Base-by-base conservation (phyloP, 2,329 filamentous ascomycete genomes). In the Botrytis sinoallii region DNA sequence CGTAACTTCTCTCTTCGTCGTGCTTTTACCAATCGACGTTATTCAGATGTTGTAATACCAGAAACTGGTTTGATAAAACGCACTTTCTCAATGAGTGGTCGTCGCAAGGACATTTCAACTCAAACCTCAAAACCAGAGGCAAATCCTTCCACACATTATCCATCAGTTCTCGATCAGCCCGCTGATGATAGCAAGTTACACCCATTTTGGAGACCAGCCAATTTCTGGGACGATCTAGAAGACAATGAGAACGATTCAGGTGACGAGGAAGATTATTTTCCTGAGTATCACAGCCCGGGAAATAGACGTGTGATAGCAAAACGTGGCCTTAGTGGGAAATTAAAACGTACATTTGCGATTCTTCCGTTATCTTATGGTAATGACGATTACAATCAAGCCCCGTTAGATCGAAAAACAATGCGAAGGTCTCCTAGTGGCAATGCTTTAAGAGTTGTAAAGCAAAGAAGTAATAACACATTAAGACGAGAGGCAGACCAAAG, bases 161-260 rank as follows among this genome's bases (percentile, higher is more conserved):
- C 84, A 2, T 83, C 83, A 4, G 81, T 83, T 5, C 84, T 86
- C 10, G 84, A 86, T 42, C 80, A 81, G 35, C 88, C 86, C 2
- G 80, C 84, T 2, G 88, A 91, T 64, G 85, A 85, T 57, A 84
- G 84, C 65, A 88, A 85, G 76, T 81, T 91, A 22, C 89, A 91
- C 79, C 88, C 89, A 1, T 87, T 87, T 77, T 91, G 89, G 89
- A 84, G 86, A 10, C 89, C 89, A n/a, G 81, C 86, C 22, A 85
- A 85, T 77, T 83, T 82, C 70, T 82, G 81, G 71, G 81, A 83
- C 61, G 82, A 83, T 32, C 78, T 83, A 0, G 82, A 84, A 20
- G 83, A 83, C 14, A 79, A 82, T 44, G 82, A 84, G 18, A 85
- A 78, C 81, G 66, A 68, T 25, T 68, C 66, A 32, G 75, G 76